These are phyloP conservation scores for Boletus sp. DNA, from an alignment of 768 basidiomycete species.

Conservation along the genomic window DNA sequence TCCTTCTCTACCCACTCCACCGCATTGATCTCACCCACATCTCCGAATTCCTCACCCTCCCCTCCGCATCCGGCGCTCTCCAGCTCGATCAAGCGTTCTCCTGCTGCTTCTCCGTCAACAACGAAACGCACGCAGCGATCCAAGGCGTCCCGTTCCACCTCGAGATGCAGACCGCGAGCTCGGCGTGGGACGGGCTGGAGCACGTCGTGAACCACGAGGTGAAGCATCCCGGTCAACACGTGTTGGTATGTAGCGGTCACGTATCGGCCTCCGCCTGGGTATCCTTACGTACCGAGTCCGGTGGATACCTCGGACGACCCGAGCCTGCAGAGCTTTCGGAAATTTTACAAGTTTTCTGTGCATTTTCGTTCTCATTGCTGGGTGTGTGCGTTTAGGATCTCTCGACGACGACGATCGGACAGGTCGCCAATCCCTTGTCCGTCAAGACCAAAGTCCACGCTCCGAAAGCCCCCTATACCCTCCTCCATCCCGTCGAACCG, in stretches of 20 bases:
- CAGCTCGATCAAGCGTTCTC: slow-evolving; percentile 90
- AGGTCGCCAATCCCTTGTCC: slow-evolving; percentile 93
- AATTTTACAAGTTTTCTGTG: slow-evolving; percentile 91
- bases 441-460: slow-evolving; percentile 93
- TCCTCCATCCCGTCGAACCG: slow-evolving; percentile 62
- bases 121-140: slow-evolving; percentile 64
- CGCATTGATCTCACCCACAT: slow-evolving; percentile 74
- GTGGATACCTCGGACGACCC: slow-evolving; percentile 53
- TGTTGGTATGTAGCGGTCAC: slow-evolving; percentile 81
- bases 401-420: neutral
- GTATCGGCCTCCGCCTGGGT: slow-evolving; percentile 69
- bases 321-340: slow-evolving; percentile 68
- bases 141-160: slow-evolving; percentile 65
- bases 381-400: neutral
- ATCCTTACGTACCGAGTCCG: slow-evolving; percentile 48
- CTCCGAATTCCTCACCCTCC: slow-evolving; percentile 76
- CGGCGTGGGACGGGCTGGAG: slow-evolving; percentile 64
- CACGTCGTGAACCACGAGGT: slow-evolving; percentile 80
- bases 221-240: slow-evolving; percentile 91
- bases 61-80: slow-evolving; percentile 80
- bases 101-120: slow-evolving; percentile 79
- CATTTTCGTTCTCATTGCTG: slow-evolving; percentile 28
- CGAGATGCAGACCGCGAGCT: slow-evolving; percentile 84
- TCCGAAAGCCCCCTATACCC: slow-evolving; percentile 69
- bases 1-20: slow-evolving; percentile 82